Base-by-base conservation (phyloP, 176 grass and related monocot genomes). In the Lolium multiflorum region DNA sequence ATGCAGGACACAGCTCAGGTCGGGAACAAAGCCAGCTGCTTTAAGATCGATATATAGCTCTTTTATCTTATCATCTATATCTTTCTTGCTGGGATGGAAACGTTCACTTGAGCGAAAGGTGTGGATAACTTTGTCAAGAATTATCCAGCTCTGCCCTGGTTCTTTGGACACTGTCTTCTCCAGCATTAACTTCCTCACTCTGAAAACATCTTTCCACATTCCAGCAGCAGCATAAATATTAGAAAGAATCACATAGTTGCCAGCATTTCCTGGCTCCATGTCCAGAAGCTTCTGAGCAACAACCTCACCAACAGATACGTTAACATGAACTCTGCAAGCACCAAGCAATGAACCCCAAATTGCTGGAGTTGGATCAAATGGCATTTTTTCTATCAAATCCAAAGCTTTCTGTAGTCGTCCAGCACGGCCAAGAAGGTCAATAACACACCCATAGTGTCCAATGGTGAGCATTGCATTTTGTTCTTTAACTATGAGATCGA, bases 161-260 rank as follows among this genome's bases (percentile, higher is more conserved):
- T 92, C 91, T 79, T 92, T 95, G 60, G 76, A 71, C 84, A 95
- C 88, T 75, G 83, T 87, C 24, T 89, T 95, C 81, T 84, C 79
- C 78, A 89, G 58, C 90, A 95, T 95, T 76, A 89, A 64, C 58
- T 91, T 90, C 58, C 91, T 87, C 70, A 95, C 86, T 83, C 72
- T 89, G 76, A 84, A 83, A 44, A 89, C 93, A 91, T 92, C 86
- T 85, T 89, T 78, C 93, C 93, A 92, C 89, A 92, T 95, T 65
- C 86, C 83, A 63, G 83, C 62, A 85, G 86, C 83, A 89, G 93
- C 93, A 87, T 95, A 95, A 71, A 95, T 95, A 82, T 95, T 95
- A 69, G 93, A 95, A 79, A 95, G 90, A 61, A 91, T 95, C 66
- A 95, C 91, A 92, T 91, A 92, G 70, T 92, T 95, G n/a, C 93